Evolutionary conservation across 2,329 filamentous ascomycete species (phyloP).

Genomic region (Monilinia fructicola): DNA sequence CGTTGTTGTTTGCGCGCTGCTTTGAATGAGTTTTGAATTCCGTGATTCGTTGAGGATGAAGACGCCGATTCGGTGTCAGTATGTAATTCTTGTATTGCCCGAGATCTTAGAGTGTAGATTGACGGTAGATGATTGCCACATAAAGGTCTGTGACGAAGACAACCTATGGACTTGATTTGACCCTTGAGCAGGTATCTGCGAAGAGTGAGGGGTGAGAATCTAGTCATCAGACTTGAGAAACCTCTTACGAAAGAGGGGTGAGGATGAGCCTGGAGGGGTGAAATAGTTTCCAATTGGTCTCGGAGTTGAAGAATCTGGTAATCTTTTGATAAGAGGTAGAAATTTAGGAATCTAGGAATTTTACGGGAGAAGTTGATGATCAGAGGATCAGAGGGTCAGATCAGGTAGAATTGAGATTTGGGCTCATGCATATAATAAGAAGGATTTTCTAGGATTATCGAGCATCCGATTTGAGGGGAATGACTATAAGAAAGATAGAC

Average conservation of each 20-base stretch:
- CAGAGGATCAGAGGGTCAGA: conserved; percentile 17
- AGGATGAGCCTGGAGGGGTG: not conserved
- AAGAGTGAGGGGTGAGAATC: conserved; percentile 33
- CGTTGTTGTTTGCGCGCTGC: conserved; percentile 61
- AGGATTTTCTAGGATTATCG: conserved; percentile 8
- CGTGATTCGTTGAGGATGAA: conserved; percentile 9
- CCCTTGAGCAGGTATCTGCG: conserved; percentile 40
- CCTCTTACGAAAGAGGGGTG: not conserved
- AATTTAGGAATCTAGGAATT: not conserved
- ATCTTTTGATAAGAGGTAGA: not conserved
- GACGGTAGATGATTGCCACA: conserved; percentile 15
- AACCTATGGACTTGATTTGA: conserved; percentile 33
- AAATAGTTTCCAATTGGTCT: conserved; percentile 8
- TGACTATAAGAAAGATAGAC: conserved; percentile 8
- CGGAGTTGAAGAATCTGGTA: not conserved
- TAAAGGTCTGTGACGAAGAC: conserved; percentile 31
- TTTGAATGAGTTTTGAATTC: conserved; percentile 48
- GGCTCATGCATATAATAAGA: conserved; percentile 25
- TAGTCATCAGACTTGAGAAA: conserved; percentile 34
- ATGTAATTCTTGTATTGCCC: conserved; percentile 27
- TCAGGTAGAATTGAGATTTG: conserved; percentile 8
- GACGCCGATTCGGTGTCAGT: conserved; percentile 23
- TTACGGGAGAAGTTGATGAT: not conserved
- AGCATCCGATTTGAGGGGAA: conserved; percentile 29
- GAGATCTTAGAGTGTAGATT: conserved; percentile 27